Evolutionary conservation across 352 stramenopile species (phyloP), one percentile per base, ranked within the genome.

Genomic region (Globisporangium emineosum): DNA sequence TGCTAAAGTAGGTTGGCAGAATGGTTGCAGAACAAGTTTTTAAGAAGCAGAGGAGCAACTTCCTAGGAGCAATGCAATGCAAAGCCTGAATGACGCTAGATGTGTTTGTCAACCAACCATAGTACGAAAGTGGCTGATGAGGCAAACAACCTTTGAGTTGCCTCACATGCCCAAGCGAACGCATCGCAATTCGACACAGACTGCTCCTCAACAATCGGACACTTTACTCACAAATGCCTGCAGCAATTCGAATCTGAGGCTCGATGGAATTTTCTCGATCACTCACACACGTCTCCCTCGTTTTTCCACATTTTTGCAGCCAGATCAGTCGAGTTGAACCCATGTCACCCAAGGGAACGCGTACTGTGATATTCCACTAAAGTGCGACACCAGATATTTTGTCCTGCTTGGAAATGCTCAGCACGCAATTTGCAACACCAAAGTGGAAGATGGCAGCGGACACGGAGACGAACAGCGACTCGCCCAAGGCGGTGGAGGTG

Each of bases 201-300:
- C n/a, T n/a, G n/a, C n/a, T n/a, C n/a, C n/a, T n/a, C n/a, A n/a
- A n/a, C n/a, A 8, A 47, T 17, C 23, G 40, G 40, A 23, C 17
- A 47, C 2, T 23, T 47, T 12, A 23, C 17, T 10, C 19, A 12
- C 2, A 23, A 47, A 10, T 2, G 7, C 15, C 2, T 10, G 6
- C 23, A 23, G 9, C 19, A n/a, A 47, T 47, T 47, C 40, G 15
- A 47, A 47, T 47, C 15, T 47, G 50, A 21, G 17, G 2, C 10
- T n/a, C 8, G 27, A 25, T 56, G 50, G 50, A 56, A 56, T 40
- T 40, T 56, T 56, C 50, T 56, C 50, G 50, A 56, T 40, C 50
- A 10, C 27, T 5, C 50, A 29, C 21, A 21, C n/a, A 19, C 12
- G 2, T 13, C 17, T 50, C 17, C 4, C 19, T 27, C 19, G 43